These are phyloP conservation scores for Solanum phureja DNA, from an alignment of 257 asterid genomes.

Conservation along the genomic window DNA sequence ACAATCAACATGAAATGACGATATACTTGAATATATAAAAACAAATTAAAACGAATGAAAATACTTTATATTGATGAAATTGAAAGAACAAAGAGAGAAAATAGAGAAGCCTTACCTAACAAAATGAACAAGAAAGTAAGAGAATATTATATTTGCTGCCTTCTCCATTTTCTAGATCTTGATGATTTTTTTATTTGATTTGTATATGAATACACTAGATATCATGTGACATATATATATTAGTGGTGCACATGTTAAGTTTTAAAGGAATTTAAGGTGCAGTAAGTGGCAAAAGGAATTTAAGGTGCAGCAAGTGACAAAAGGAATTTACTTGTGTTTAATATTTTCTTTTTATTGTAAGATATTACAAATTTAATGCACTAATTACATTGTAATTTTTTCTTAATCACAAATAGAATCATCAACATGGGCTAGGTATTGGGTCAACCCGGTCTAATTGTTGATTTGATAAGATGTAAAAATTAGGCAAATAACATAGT, in stretches of 20 bases:
- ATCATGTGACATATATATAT: background rate
- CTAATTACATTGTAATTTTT: background rate
- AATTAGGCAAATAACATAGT: too few species aligned
- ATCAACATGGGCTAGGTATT: too few species aligned
- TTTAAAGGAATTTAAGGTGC: background rate
- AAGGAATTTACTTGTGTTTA: background rate
- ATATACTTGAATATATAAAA: too few species aligned
- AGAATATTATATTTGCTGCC: background rate
- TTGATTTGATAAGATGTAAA: too few species aligned
- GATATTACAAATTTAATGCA: background rate
- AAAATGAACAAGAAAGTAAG: too few species aligned
- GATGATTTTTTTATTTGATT: background rate
- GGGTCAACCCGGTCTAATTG: too few species aligned
- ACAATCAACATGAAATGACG: background rate
- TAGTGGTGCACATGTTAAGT: background rate
- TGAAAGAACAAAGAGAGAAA: too few species aligned
- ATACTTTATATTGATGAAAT: too few species aligned
- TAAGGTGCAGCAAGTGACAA: background rate
- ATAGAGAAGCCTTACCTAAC: too few species aligned
- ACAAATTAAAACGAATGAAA: too few species aligned
- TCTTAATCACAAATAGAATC: background rate
- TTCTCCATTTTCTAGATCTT: background rate
- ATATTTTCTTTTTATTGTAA: background rate
- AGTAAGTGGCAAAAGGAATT: background rate
- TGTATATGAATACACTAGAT: background rate